phyloP scores from a whole-genome alignment of 1,139 yeast genomes.

The Suhomyces choctaworum region DNA sequence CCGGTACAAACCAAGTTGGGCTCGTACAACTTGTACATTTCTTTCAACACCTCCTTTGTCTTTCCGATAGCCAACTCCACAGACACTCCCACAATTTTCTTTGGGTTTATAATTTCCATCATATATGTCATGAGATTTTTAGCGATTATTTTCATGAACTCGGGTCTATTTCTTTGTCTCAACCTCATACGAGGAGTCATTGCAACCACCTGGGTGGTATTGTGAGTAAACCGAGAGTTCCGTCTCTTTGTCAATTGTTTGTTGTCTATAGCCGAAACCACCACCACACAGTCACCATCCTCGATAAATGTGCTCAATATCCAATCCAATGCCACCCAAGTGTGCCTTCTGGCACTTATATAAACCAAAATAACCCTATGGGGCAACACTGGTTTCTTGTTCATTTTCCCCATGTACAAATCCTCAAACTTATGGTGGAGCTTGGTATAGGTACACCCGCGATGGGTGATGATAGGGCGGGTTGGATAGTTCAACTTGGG shows the following conservation, averaged over 20 bases:
- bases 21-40: constrained; percentile 60
- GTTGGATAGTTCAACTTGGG: constrained; percentile 44
- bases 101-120: constrained; percentile 47
- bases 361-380: constrained; percentile 61
- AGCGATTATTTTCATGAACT: constrained; percentile 35
- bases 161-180: constrained; percentile 37
- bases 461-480: constrained; percentile 50
- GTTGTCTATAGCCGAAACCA: constrained; percentile 45
- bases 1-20: constrained; percentile 68
- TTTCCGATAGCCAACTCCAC: constrained; percentile 65
- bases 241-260: constrained; percentile 9
- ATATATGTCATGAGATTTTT: constrained; percentile 49
- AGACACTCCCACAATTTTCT: constrained; percentile 53
- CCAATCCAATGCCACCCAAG: constrained; percentile 83
- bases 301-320: constrained; percentile 50
- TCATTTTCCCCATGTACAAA: constrained; percentile 34
- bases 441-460: constrained; percentile 52
- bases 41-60: constrained; percentile 56
- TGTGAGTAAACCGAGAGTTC: not conserved
- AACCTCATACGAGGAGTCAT: constrained; percentile 35
- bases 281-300: constrained; percentile 64
- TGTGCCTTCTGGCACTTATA: constrained; percentile 67
- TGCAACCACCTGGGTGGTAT: constrained; percentile 5
- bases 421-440: constrained; percentile 45
- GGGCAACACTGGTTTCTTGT: constrained; percentile 45